A percentile compares a stretch with the other conserved stretches of the same genome.
phyloP scores from a whole-genome alignment of 805 yeast species.

The Brettanomyces custersianus region DNA sequence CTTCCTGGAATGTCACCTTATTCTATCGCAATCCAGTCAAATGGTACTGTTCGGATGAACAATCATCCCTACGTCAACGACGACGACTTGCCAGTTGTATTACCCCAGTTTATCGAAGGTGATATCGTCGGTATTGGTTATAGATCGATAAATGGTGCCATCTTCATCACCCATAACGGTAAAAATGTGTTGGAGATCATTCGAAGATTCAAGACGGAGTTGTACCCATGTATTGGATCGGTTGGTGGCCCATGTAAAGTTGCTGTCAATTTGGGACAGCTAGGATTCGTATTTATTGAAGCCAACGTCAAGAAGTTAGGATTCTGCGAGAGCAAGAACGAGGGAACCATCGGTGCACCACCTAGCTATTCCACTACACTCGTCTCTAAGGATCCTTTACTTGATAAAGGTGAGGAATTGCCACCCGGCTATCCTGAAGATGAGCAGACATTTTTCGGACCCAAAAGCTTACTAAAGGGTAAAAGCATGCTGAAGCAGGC shows the following conservation, averaged over 20 bases:
- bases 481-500: not conserved
- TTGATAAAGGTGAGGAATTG: conserved; percentile 64
- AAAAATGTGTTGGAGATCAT: conserved; percentile 42
- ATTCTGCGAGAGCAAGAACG: conserved; percentile 40
- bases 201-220: conserved; percentile 38
- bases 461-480: conserved; percentile 8
- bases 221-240: conserved; percentile 49
- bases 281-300: conserved; percentile 84
- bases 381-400: conserved; percentile 37
- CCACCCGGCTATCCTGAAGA: conserved; percentile 65
- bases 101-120: conserved; percentile 43
- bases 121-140: conserved; percentile 52
- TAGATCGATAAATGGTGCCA: conserved; percentile 36
- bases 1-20: conserved; percentile 67
- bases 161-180: conserved; percentile 49
- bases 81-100: conserved; percentile 31
- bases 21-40: conserved; percentile 65
- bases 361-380: conserved; percentile 24
- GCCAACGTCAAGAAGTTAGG: conserved; percentile 63
- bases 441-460: conserved; percentile 56
- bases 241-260: conserved; percentile 39
- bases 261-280: conserved; percentile 70
- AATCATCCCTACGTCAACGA: conserved; percentile 46
- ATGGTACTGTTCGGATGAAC: conserved; percentile 54
- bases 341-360: conserved; percentile 31